A percentile compares a stretch with the other conserved stretches of the same genome.
phyloP scores from a whole-genome alignment of 140 eudicot genomes.

The Anethum foeniculum region DNA sequence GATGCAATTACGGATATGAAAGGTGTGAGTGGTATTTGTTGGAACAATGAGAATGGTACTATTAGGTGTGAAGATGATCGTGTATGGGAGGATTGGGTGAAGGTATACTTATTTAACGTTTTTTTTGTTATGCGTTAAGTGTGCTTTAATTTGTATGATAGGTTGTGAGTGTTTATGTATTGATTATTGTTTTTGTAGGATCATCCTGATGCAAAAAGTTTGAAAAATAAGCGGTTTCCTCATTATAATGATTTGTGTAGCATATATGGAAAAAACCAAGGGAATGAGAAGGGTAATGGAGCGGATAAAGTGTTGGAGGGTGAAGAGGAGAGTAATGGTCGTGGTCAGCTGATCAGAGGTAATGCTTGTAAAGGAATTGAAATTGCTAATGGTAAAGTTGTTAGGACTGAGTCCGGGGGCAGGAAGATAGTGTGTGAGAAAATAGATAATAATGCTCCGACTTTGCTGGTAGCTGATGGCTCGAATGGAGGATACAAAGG shows the following conservation, averaged over 20 bases:
- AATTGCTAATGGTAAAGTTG: neutral
- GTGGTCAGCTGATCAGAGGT: constrained; percentile 14
- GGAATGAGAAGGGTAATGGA: constrained; percentile 20
- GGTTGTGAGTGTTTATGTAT: neutral
- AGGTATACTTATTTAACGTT: constrained; percentile 22
- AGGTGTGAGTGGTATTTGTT: constrained; percentile 27
- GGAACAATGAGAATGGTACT: constrained; percentile 29
- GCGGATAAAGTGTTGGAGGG: constrained; percentile 20
- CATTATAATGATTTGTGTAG: constrained; percentile 29
- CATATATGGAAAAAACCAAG: constrained; percentile 33
- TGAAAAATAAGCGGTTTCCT: constrained; percentile 41
- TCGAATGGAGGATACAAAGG: neutral
- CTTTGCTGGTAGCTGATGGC: neutral
- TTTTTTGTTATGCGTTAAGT: neutral
- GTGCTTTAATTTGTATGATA: neutral
- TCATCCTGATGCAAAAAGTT: constrained; percentile 42
- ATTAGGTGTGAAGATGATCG: constrained; percentile 33
- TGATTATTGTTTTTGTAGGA: constrained; percentile 22
- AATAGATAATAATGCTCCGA: neutral
- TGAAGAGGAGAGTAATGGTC: constrained; percentile 22
- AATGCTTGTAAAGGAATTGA: neutral
- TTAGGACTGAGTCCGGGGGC: constrained; percentile 1
- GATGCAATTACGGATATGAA: constrained; percentile 40
- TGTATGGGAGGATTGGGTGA: constrained; percentile 40
- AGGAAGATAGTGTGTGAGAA: neutral